Conservation (phyloP, 257 asterid species). For the Thymus quinquecostatus region DNA sequence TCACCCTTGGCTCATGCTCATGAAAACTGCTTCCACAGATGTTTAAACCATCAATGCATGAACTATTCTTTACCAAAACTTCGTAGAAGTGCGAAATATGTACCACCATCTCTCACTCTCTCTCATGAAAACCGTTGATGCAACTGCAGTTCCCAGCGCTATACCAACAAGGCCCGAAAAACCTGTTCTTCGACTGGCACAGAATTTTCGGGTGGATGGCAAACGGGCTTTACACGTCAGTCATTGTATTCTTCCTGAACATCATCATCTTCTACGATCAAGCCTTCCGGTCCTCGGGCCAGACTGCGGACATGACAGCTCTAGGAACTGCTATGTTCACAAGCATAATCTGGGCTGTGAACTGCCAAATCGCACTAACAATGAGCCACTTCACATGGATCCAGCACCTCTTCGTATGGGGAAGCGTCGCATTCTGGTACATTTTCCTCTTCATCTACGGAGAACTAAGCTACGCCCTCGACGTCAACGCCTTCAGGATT, state of each 20-base stretch:
- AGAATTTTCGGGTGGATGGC: constrained; percentile 97
- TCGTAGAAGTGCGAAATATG: no score
- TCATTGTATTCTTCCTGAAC: constrained; percentile 76
- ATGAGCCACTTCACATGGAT: constrained; percentile 92
- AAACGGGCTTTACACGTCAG: constrained; percentile 81
- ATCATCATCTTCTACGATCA: constrained; percentile 78
- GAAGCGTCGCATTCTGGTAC: constrained; percentile 75
- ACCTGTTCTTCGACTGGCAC: constrained; percentile 86
- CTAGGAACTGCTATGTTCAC: constrained; percentile 91
- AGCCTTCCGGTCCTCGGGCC: constrained; percentile 76
- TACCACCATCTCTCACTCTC: no score
- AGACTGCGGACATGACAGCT: constrained; percentile 88
- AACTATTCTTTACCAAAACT: no score
- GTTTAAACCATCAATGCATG: no score
- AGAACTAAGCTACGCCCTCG: constrained; percentile 42
- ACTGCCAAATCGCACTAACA: constrained; percentile 78
- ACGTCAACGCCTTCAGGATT: constrained; percentile 61
- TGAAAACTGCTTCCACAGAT: constrained; percentile 13
- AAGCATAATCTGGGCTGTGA: constrained; percentile 81
- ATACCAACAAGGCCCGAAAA: constrained; percentile 94
- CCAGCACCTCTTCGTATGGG: constrained; percentile 83
- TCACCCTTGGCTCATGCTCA: constrained; percentile 30
- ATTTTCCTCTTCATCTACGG: constrained; percentile 71
- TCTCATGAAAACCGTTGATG: constrained; percentile 18
- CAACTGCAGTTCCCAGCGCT: constrained; percentile 86